Conservation (phyloP, 768 basidiomycete species). For the Trametes villosa region DNA sequence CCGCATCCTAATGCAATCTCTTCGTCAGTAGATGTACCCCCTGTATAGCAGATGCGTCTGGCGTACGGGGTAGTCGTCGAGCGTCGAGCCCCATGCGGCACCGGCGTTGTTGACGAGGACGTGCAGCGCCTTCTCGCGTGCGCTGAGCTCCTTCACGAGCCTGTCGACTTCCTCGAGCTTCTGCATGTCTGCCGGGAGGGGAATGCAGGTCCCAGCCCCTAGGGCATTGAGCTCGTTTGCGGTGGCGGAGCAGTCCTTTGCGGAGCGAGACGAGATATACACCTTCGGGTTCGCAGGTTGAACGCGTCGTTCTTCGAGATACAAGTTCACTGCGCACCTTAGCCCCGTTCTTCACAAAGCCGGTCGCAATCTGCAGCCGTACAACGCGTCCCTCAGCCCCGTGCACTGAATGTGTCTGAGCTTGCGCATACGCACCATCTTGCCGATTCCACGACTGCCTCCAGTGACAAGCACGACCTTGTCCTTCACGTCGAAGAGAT, state of each 20-base stretch:
- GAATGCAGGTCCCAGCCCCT: conserved; percentile 59
- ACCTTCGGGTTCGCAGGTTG: conserved; percentile 44
- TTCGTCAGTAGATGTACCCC: not conserved
- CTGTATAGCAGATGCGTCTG: not conserved
- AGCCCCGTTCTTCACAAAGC: conserved; percentile 65
- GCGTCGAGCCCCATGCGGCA: conserved; percentile 53
- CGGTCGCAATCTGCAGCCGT: conserved; percentile 57
- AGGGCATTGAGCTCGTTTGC: conserved; percentile 54
- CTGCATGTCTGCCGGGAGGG: conserved; percentile 58
- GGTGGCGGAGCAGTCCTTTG: conserved; percentile 53
- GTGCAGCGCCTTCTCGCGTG: conserved; percentile 57
- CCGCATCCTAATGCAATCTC: conserved; percentile 46
- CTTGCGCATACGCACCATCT: conserved; percentile 49
- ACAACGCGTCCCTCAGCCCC: not conserved
- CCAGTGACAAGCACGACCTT: conserved; percentile 67
- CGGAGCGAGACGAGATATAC: conserved; percentile 65
- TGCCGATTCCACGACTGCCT: conserved; percentile 68
- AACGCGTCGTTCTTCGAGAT: not conserved
- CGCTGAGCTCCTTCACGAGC: conserved; percentile 53
- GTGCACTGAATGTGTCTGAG: not conserved
- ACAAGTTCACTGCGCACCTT: conserved; percentile 41
- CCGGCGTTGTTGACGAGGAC: conserved; percentile 71
- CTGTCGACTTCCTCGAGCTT: conserved; percentile 56
- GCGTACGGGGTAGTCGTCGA: conserved; percentile 52
- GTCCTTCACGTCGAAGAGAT: conserved; percentile 54